Conservation (phyloP, 495 filamentous ascomycete species). For the Podospora appendiculata region DNA sequence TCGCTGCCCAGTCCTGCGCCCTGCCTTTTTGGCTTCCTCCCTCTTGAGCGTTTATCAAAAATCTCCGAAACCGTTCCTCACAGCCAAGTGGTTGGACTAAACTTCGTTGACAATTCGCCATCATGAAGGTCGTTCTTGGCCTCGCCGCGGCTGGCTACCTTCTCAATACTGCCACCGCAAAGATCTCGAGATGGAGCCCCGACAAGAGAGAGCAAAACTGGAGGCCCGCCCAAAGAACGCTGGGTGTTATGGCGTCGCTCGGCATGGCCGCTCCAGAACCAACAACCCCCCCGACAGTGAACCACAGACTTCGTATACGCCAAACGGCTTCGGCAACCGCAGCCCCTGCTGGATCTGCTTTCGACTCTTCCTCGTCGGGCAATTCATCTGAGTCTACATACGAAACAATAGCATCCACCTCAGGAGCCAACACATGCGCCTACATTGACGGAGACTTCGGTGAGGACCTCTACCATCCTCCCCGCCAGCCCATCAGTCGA, state of each 20-base stretch:
- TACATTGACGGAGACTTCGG: conserved; percentile 12
- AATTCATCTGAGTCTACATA: too few relatives aligned
- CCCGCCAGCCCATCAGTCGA: background rate
- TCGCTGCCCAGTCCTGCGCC: background rate
- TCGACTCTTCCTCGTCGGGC: background rate
- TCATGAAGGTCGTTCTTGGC: conserved; percentile 12
- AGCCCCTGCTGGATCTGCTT: too few relatives aligned
- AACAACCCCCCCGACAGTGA: background rate
- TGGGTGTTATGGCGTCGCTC: conserved; percentile 14
- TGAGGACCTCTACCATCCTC: background rate
- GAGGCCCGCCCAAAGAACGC: conserved; percentile 14
- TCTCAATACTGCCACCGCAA: conserved; percentile 10
- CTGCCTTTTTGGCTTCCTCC: background rate
- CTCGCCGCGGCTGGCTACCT: conserved; percentile 10
- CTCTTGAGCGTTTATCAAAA: background rate
- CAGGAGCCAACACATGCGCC: conserved; percentile 15
- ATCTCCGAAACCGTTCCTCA: background rate
- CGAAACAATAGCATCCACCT: too few relatives aligned
- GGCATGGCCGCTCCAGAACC: conserved; percentile 8
- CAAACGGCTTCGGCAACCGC: too few relatives aligned
- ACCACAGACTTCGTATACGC: background rate
- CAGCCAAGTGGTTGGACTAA: background rate
- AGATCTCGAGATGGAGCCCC: conserved; percentile 13
- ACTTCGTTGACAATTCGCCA: background rate
- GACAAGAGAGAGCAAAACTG: conserved; percentile 6